Evolutionary conservation across 495 filamentous ascomycete genomes (phyloP).

Genomic region (Aspergillus diversus): DNA sequence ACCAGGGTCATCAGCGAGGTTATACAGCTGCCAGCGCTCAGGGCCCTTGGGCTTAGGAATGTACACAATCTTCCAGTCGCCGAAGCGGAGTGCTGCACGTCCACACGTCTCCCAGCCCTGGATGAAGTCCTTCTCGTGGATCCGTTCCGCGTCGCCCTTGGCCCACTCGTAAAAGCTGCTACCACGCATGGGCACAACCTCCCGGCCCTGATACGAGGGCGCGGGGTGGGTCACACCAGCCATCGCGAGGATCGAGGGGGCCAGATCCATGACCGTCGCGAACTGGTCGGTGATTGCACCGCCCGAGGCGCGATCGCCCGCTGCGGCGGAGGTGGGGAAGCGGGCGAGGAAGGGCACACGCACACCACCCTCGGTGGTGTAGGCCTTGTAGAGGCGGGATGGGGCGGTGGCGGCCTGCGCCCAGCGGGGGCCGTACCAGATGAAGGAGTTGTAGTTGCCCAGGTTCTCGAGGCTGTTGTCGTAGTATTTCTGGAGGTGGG

Average conservation of each 20-base stretch:
- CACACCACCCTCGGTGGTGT: constrained; percentile 64
- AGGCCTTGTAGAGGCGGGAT: constrained; percentile 63
- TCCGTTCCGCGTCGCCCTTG: constrained; percentile 33
- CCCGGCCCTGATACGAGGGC: constrained; percentile 57
- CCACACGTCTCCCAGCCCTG: constrained; percentile 54
- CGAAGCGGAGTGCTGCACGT: constrained; percentile 47
- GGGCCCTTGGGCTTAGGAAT: constrained; percentile 54
- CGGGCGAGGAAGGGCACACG: constrained; percentile 61
- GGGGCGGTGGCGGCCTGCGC: constrained; percentile 67
- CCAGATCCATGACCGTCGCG: constrained; percentile 67
- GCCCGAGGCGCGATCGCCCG: constrained; percentile 25
- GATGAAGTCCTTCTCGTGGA: constrained; percentile 53
- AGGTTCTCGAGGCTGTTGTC: constrained; percentile 65
- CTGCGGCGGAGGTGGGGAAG: constrained; percentile 41
- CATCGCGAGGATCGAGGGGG: constrained; percentile 63
- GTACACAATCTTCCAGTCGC: constrained; percentile 54
- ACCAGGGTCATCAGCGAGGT: constrained; percentile 45
- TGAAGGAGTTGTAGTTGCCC: constrained; percentile 62
- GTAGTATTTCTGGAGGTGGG: constrained; percentile 62
- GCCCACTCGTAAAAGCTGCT: constrained; percentile 50
- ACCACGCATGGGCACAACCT: constrained; percentile 64
- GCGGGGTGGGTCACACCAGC: constrained; percentile 62
- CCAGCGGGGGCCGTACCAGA: constrained; percentile 70
- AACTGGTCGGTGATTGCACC: constrained; percentile 57
- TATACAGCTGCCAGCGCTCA: constrained; percentile 53